Evolutionary conservation across 2,329 filamentous ascomycete genomes (phyloP), one percentile per base, ranked within the genome.

Genomic region (Helotiales sp.): DNA sequence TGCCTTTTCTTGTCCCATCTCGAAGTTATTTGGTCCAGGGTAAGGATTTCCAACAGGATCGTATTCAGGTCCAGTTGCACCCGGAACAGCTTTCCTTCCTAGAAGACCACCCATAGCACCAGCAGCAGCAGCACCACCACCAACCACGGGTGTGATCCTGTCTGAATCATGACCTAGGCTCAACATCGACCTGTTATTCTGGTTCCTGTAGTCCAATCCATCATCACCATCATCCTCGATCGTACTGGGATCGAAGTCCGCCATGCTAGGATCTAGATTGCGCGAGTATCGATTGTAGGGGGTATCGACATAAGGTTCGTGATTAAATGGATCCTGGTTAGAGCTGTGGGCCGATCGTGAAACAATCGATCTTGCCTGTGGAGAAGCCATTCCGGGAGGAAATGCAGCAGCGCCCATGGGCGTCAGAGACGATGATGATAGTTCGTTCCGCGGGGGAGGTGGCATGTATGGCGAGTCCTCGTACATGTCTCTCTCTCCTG

Each of bases 151-250:
- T 28, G 65, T 61, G 24, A 60, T 67, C 17, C 64, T 65, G 59
- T 75, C 70, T 4, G 73, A 74, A 54, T 71, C 52, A 22, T 75
- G 68, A 17, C 70, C 71, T 37, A 76, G 66, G 62, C 72, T 77
- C 34, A 76, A 45, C 77, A 90, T 85, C 1, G 40, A 90, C 89
- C 70, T 83, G 85, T 67, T 86, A 84, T 77, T 77, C 79, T 74
- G 76, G 57, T 77, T 79, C 60, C 78, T 80, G 72, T 86, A 89
- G 4, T 86, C 84, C 61, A 96, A 84, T 1, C 91, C 93, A 77
- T 97, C 94, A 75, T 97, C 94, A 30, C 92, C 93, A 75, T 97
- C 94, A 77, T 97, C 94, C 24, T 86, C 87, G 70, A 97, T 94
- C 15, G 90, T 89, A 74, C 91, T 88, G 2, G 93, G 93, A 76